Evolutionary conservation across 1,284 basidiomycete species (phyloP).

Genomic region (Marasmius fiardii): DNA sequence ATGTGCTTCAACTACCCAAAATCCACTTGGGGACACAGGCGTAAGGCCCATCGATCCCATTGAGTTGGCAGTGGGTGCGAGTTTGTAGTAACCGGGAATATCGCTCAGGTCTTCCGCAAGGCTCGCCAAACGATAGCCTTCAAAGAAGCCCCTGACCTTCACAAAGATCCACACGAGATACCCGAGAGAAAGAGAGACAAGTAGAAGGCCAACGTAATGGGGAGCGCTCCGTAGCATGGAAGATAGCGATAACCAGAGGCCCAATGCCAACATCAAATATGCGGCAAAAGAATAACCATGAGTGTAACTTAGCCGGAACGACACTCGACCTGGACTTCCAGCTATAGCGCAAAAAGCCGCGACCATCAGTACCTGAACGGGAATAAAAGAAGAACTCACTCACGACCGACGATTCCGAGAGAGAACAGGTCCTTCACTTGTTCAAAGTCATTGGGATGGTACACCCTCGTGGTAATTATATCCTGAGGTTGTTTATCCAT

Average conservation of each 20-base stretch:
- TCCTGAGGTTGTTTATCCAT: not conserved
- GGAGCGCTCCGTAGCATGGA: not conserved
- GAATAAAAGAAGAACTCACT: not conserved
- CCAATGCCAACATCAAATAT: not conserved
- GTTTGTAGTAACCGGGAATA: slow-evolving; percentile 1
- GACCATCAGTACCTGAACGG: not conserved
- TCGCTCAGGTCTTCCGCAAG: not conserved
- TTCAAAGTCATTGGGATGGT: not conserved
- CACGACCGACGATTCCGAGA: not conserved
- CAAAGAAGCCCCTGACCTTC: not conserved
- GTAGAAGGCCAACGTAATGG: not conserved
- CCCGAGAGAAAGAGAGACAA: not conserved
- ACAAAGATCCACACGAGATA: not conserved
- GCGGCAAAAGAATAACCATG: not conserved
- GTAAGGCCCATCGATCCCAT: not conserved
- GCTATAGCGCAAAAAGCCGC: not conserved
- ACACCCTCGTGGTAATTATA: not conserved
- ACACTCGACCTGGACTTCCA: not conserved
- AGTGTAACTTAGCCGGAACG: not conserved
- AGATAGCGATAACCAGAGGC: not conserved
- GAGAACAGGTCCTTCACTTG: not conserved
- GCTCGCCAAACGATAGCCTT: slow-evolving; percentile 1
- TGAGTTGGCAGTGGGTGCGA: not conserved
- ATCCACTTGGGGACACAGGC: not conserved
- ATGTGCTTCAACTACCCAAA: not conserved